phyloP scores from a whole-genome alignment of 2,329 filamentous ascomycete species.

The Sclerotinia minor region DNA sequence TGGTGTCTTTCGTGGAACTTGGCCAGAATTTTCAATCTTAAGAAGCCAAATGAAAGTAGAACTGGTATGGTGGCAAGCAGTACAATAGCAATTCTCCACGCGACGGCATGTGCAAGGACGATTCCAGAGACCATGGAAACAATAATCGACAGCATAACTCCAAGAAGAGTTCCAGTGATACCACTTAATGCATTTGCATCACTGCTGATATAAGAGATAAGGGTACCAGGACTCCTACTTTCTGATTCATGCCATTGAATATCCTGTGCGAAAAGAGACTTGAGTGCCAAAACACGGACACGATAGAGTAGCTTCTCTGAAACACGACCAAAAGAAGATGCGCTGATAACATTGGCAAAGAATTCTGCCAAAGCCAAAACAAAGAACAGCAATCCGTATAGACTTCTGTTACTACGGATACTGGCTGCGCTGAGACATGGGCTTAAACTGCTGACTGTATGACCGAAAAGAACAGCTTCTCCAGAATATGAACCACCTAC shows the following conservation, averaged over 20 bases:
- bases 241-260: slow-evolving; percentile 71
- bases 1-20: slow-evolving; percentile 11
- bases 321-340: slow-evolving; percentile 53
- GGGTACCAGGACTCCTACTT: slow-evolving; percentile 58
- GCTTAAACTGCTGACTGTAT: slow-evolving; percentile 53
- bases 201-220: slow-evolving; percentile 68
- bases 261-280: slow-evolving; percentile 64
- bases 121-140: slow-evolving; percentile 69
- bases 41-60: slow-evolving; percentile 10
- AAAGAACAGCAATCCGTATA: slow-evolving; percentile 49
- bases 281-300: slow-evolving; percentile 53
- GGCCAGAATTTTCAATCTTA: slow-evolving; percentile 11
- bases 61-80: slow-evolving; percentile 62
- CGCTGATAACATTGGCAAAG: slow-evolving; percentile 61
- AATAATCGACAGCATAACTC: slow-evolving; percentile 65
- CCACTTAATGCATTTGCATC: slow-evolving; percentile 67
- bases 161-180: slow-evolving; percentile 68
- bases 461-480: slow-evolving; percentile 58
- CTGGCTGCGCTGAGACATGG: slow-evolving; percentile 43
- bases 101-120: slow-evolving; percentile 66
- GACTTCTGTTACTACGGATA: slow-evolving; percentile 39
- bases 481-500: slow-evolving; percentile 56
- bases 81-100: slow-evolving; percentile 74
- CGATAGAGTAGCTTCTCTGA: slow-evolving; percentile 66
- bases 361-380: slow-evolving; percentile 57